Evolutionary conservation across 202 grass and related monocot species (phyloP).

Genomic region (Digitaria exilis): DNA sequence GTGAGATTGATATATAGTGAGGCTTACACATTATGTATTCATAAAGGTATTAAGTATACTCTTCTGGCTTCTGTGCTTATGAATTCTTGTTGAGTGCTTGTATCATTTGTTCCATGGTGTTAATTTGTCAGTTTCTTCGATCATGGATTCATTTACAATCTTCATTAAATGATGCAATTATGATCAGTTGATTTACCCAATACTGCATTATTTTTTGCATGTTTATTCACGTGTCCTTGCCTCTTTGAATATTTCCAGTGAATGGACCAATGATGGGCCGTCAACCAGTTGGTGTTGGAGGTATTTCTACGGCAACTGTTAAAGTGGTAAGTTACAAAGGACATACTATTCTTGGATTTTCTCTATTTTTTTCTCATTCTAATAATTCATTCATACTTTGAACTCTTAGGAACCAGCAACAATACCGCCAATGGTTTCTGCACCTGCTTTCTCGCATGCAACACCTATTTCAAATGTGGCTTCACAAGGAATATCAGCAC

Average conservation of each 20-base stretch:
- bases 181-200: background rate
- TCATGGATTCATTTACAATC: constrained; percentile 1
- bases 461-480: constrained; percentile 58
- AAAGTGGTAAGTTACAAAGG: constrained; percentile 71
- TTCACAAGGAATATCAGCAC: constrained; percentile 62
- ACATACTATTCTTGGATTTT: constrained; percentile 7
- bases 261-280: constrained; percentile 66
- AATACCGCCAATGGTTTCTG: constrained; percentile 12
- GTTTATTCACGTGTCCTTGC: constrained; percentile 30
- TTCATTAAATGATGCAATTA: constrained; percentile 11
- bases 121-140: constrained; percentile 13
- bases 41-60: background rate
- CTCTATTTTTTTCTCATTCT: background rate
- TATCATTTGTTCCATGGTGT: background rate
- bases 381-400: constrained; percentile 7
- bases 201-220: constrained; percentile 11
- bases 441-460: constrained; percentile 29
- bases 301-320: constrained; percentile 62
- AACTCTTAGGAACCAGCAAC: constrained; percentile 77
- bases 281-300: constrained; percentile 57
- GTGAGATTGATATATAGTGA: constrained; percentile 21
- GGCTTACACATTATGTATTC: background rate
- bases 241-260: constrained; percentile 50
- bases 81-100: constrained; percentile 2
- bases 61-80: no score